phyloP scores from a whole-genome alignment of 768 basidiomycete species.

The Termitomyces sp. region DNA sequence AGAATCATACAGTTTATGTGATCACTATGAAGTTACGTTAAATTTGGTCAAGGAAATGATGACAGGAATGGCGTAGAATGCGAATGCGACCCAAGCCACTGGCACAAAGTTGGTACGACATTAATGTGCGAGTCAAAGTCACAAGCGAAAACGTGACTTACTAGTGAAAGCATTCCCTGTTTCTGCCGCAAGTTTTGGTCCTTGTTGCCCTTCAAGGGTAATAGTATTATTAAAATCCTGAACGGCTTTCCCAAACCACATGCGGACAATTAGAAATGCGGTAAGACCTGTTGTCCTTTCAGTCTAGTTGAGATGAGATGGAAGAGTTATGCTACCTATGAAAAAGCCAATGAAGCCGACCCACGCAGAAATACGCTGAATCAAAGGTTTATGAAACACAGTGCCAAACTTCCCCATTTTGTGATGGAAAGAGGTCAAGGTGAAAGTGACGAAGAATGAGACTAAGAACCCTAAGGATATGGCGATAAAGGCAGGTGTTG shows the following conservation, averaged over 20 bases:
- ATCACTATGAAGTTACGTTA: constrained; percentile 39
- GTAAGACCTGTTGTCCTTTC: constrained; percentile 45
- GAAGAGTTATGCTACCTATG: constrained; percentile 40
- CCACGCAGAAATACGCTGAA: constrained; percentile 64
- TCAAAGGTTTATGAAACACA: constrained; percentile 46
- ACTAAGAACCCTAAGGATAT: constrained; percentile 50
- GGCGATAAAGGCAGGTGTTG: constrained; percentile 59
- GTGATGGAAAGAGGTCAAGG: constrained; percentile 59
- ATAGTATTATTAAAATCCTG: constrained; percentile 72
- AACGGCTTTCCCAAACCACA: constrained; percentile 79
- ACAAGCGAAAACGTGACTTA: constrained; percentile 29
- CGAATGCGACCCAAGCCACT: constrained; percentile 81
- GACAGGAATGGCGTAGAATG: constrained; percentile 67
- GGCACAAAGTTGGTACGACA: constrained; percentile 18
- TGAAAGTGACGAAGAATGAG: constrained; percentile 62
- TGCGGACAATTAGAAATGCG: constrained; percentile 64
- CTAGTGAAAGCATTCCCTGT: constrained; percentile 73
- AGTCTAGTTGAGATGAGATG: neutral
- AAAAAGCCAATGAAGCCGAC: constrained; percentile 74
- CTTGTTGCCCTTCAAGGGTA: constrained; percentile 40
- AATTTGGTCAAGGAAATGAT: constrained; percentile 64
- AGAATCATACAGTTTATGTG: neutral
- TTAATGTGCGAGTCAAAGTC: neutral
- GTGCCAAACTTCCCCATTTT: constrained; percentile 49
- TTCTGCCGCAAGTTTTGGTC: constrained; percentile 54